Percentiles rank a stretch among this genome's conserved stretches.
phyloP scores from a whole-genome alignment of 1,139 yeast genomes.

The Blastobotrys raffinosifermentans region DNA sequence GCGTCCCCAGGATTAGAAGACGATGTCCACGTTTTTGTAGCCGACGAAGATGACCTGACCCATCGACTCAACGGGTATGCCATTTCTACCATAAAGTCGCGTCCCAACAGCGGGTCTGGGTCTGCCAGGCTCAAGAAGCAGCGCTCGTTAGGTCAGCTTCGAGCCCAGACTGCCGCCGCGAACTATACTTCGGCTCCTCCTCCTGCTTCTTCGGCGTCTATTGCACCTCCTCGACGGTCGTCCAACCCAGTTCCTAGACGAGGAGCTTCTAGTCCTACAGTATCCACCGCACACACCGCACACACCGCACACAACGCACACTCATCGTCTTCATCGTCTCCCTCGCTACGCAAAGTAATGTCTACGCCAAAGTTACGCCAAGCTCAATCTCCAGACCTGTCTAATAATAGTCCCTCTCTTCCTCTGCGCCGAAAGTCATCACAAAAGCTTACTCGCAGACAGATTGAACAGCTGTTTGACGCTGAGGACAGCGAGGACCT shows the following conservation, averaged over 20 bases:
- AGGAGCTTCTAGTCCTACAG: background rate
- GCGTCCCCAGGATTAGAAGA: constrained; percentile 6
- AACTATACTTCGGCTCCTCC: background rate
- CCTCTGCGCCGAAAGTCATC: constrained; percentile 2
- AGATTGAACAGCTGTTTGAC: constrained; percentile 32
- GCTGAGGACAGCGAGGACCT: constrained; percentile 43
- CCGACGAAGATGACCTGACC: constrained; percentile 10
- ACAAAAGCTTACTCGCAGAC: constrained; percentile 23
- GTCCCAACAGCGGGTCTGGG: constrained; percentile 9
- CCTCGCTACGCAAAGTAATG: constrained; percentile 11
- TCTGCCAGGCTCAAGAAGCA: background rate
- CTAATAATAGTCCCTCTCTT: background rate
- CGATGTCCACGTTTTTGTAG: background rate
- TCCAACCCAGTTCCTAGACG: background rate
- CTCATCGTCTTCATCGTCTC: constrained; percentile 3
- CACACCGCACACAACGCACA: no score
- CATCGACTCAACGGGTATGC: constrained; percentile 22
- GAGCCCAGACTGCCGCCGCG: background rate
- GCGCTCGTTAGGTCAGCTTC: background rate
- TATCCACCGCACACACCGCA: background rate
- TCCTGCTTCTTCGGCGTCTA: background rate
- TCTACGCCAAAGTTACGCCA: constrained; percentile 9
- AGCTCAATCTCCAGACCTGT: background rate
- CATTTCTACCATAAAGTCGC: constrained; percentile 19
- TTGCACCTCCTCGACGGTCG: background rate